Conservation (phyloP, 1,284 basidiomycete species). For the Leccinum glutinopallens region DNA sequence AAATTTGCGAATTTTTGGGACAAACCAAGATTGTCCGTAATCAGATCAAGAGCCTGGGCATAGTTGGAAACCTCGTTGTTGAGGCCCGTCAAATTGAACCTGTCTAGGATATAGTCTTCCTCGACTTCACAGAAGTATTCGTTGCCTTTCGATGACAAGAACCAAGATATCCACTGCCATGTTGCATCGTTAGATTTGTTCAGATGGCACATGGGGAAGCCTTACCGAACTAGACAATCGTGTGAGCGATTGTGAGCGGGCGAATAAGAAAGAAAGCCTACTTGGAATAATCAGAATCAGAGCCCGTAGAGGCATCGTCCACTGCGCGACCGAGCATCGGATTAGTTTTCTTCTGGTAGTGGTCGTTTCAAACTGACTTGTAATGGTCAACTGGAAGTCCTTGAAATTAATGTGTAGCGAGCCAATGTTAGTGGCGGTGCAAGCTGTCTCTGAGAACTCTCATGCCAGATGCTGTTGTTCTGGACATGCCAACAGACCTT, state of each 20-base stretch:
- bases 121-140: slow-evolving; percentile 99
- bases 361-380: slow-evolving; percentile 31
- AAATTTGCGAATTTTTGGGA: slow-evolving; percentile 5
- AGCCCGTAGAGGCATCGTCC: slow-evolving; percentile 86
- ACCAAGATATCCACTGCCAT: slow-evolving; percentile 94
- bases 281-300: slow-evolving; percentile 90
- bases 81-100: slow-evolving; percentile 97
- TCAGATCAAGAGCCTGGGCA: slow-evolving; percentile 90
- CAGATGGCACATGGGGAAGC: slow-evolving; percentile 8
- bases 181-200: slow-evolving; percentile 20
- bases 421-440: slow-evolving; percentile 25
- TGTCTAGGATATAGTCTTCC: slow-evolving; percentile 97
- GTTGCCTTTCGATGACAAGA: slow-evolving; percentile 93
- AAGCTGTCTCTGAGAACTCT: background rate
- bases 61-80: slow-evolving; percentile 98
- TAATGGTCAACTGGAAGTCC: slow-evolving; percentile 12
- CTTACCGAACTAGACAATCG: slow-evolving; percentile 45
- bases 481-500: slow-evolving; percentile 38
- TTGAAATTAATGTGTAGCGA: slow-evolving; percentile 4
- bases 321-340: slow-evolving; percentile 50
- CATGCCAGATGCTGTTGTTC: slow-evolving; percentile 24
- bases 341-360: slow-evolving; percentile 24
- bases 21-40: slow-evolving; percentile 90
- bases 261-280: slow-evolving; percentile 39
- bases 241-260: slow-evolving; percentile 19